phyloP scores from a whole-genome alignment of 2,329 filamentous ascomycete genomes.

The Delphinella strobiligena region DNA sequence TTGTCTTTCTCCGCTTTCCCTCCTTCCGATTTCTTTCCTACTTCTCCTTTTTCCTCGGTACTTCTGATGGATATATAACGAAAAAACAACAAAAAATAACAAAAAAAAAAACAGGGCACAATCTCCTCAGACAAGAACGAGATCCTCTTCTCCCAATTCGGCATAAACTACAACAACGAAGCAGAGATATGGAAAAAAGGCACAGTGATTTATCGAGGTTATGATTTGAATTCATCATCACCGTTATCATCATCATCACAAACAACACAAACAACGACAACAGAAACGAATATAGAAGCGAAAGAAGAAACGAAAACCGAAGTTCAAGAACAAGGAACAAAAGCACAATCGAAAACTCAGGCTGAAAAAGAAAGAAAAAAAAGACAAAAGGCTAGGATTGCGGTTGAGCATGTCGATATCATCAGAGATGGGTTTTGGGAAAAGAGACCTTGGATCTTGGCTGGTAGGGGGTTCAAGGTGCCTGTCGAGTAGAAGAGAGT shows the following conservation, averaged over 20 bases:
- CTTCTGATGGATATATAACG: too few species aligned
- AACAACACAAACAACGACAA: not conserved
- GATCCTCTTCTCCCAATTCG: conserved; percentile 77
- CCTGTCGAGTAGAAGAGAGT: not conserved
- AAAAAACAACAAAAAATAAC: not conserved
- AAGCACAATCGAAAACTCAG: conserved; percentile 62
- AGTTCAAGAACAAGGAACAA: conserved; percentile 17
- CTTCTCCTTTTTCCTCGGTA: too few species aligned
- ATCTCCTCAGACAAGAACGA: conserved; percentile 86
- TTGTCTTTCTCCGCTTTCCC: not conserved
- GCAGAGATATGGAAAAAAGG: conserved; percentile 87
- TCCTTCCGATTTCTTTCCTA: too few species aligned
- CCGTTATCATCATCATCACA: not conserved
- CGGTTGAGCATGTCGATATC: conserved; percentile 79
- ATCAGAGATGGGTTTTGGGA: conserved; percentile 96
- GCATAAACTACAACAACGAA: conserved; percentile 97
- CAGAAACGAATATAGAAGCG: conserved; percentile 9
- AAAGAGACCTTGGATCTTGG: conserved; percentile 49
- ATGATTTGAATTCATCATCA: not conserved
- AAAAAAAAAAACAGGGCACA: conserved; percentile 49
- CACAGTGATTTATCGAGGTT: conserved; percentile 64
- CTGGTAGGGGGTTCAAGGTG: conserved; percentile 2
- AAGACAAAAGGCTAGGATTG: conserved; percentile 65
- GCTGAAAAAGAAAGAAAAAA: conserved; percentile 72
- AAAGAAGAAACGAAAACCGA: conserved; percentile 11